phyloP scores from a whole-genome alignment of 768 basidiomycete species.

The Leccinum variicolor region DNA sequence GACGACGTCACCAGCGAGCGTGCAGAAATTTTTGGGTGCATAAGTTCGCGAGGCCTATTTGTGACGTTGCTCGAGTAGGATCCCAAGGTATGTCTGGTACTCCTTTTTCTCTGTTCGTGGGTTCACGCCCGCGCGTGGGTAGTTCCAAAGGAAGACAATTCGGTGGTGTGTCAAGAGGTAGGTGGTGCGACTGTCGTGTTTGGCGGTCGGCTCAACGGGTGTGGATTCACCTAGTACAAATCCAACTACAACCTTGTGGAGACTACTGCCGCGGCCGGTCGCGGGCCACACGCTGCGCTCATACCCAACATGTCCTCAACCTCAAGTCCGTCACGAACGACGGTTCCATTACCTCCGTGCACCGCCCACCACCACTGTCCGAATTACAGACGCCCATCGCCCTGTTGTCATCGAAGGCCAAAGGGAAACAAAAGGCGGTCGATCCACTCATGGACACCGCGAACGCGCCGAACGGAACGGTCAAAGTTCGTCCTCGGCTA shows the following conservation, averaged over 20 bases:
- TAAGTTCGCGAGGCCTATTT: slow-evolving; percentile 81
- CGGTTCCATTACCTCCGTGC: slow-evolving; percentile 2
- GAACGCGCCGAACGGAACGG: slow-evolving; percentile 8
- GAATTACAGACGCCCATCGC: neutral
- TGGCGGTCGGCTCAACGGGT: neutral
- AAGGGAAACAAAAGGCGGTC: slow-evolving; percentile 31
- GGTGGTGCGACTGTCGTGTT: slow-evolving; percentile 19
- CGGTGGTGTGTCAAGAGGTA: slow-evolving; percentile 72
- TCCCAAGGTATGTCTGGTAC: slow-evolving; percentile 41
- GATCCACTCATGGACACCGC: slow-evolving; percentile 12
- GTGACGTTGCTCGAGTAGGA: slow-evolving; percentile 75
- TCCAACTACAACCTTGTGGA: slow-evolving; percentile 58
- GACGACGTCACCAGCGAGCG: slow-evolving; percentile 35
- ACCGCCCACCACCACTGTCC: slow-evolving; percentile 4
- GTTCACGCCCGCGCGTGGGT: neutral
- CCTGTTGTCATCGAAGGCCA: slow-evolving; percentile 25
- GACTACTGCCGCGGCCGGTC: slow-evolving; percentile 40
- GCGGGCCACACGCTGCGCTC: slow-evolving; percentile 59
- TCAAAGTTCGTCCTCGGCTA: slow-evolving; percentile 7
- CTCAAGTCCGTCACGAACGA: slow-evolving; percentile 29
- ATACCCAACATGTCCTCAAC: slow-evolving; percentile 49
- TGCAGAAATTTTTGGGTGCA: slow-evolving; percentile 27
- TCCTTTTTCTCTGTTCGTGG: no score
- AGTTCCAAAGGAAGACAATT: slow-evolving; percentile 72
- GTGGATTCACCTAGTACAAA: slow-evolving; percentile 46